phyloP scores from a whole-genome alignment of 768 basidiomycete species.

The Russula griseocarnosa region DNA sequence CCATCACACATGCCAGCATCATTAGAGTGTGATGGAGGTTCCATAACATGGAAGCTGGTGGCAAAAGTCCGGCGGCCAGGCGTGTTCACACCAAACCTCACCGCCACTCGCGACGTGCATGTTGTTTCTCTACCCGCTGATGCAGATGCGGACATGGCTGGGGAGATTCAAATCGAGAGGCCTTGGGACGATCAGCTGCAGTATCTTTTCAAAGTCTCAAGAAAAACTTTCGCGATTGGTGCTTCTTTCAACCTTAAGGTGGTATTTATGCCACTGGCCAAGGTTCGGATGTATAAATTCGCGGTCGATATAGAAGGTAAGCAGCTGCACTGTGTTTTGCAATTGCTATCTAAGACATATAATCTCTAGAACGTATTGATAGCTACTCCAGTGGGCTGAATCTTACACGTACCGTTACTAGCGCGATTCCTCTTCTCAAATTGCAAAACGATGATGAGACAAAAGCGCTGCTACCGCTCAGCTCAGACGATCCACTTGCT shows the following conservation, averaged over 20 bases:
- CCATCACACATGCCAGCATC: conserved; percentile 77
- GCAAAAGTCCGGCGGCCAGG: conserved; percentile 84
- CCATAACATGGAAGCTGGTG: conserved; percentile 73
- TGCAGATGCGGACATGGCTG: conserved; percentile 79
- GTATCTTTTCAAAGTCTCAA: conserved; percentile 71
- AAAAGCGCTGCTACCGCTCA: conserved; percentile 71
- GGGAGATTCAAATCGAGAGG: conserved; percentile 77
- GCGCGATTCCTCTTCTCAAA: conserved; percentile 55
- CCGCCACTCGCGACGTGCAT: conserved; percentile 64
- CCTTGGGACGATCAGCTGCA: conserved; percentile 89
- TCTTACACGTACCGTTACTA: conserved; percentile 64
- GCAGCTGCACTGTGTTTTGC: conserved; percentile 28
- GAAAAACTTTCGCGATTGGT: conserved; percentile 77
- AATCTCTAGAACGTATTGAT: conserved; percentile 64
- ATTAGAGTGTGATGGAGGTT: conserved; percentile 68
- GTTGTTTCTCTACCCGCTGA: conserved; percentile 75
- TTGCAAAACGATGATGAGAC: conserved; percentile 55
- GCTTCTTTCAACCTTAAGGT: conserved; percentile 75
- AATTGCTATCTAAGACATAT: not conserved
- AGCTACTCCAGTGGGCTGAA: conserved; percentile 70
- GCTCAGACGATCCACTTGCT: conserved; percentile 61
- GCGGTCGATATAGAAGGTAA: conserved; percentile 76
- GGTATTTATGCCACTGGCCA: conserved; percentile 77
- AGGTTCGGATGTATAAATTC: conserved; percentile 75
- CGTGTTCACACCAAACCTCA: conserved; percentile 67